Evolutionary conservation across 345 rosid genomes (phyloP).

Genomic region (Eucalyptus paniculata): DNA sequence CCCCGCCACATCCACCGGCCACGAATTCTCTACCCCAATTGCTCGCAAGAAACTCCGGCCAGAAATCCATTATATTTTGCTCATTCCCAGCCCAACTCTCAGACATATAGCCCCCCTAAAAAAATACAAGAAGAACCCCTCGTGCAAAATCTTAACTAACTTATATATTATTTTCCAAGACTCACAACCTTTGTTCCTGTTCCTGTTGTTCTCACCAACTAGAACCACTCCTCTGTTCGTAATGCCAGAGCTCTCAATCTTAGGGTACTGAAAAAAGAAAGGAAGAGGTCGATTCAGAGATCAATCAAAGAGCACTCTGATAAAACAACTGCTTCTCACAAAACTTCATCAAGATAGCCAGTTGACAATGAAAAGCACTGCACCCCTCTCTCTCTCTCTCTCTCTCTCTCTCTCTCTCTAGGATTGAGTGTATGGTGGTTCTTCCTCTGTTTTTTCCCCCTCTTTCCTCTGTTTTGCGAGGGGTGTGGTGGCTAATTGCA

Average conservation of each 20-base stretch:
- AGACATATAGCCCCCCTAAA: background rate
- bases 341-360: background rate
- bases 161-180: background rate
- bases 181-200: background rate
- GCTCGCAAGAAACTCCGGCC: slow-evolving; percentile 87
- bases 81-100: background rate
- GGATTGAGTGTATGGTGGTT: background rate
- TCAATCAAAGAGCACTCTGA: background rate
- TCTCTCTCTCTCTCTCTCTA: background rate
- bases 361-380: background rate
- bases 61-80: slow-evolving; percentile 51
- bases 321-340: background rate
- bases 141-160: background rate
- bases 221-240: background rate
- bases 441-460: background rate
- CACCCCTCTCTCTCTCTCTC: background rate
- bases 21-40: slow-evolving; percentile 86
- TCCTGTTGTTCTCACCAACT: background rate
- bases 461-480: background rate
- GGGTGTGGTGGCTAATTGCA: background rate
- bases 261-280: background rate
- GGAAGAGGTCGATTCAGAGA: background rate
- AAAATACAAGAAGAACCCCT: background rate
- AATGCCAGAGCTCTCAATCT: background rate
- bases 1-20: slow-evolving; percentile 93